Conservation (phyloP, 2,329 filamentous ascomycete genomes). For the Colletotrichum spaethianum region DNA sequence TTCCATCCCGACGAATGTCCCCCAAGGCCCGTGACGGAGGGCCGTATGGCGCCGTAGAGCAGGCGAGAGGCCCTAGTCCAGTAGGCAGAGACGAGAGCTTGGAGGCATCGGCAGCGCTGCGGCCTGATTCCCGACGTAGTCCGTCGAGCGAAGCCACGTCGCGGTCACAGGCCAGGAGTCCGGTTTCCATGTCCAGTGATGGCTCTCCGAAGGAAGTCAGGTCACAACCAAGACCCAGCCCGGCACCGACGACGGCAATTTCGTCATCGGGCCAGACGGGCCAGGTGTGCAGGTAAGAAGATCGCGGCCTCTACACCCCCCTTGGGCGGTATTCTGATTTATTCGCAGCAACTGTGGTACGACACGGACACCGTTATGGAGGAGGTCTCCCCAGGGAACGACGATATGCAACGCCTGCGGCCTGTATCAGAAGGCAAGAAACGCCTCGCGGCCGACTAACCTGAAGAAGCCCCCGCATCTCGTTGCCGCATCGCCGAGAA, state of each 20-base stretch:
- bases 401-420: conserved; percentile 99
- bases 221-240: conserved; percentile 34
- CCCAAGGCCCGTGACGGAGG: conserved; percentile 36
- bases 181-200: conserved; percentile 35
- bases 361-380: conserved; percentile 93
- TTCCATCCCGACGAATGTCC: conserved; percentile 42
- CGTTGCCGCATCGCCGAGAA: conserved; percentile 60
- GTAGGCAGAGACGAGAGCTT: conserved; percentile 9
- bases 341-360: conserved; percentile 88
- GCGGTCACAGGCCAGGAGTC: conserved; percentile 39
- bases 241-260: conserved; percentile 29
- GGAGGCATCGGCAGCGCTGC: conserved; percentile 11
- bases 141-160: conserved; percentile 40
- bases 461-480: conserved; percentile 81
- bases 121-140: conserved; percentile 33
- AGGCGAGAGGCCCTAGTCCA: conserved; percentile 25
- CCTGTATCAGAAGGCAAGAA: conserved; percentile 93
- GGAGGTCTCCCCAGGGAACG: conserved; percentile 90
- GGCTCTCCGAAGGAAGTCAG: conserved; percentile 30
- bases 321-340: conserved; percentile 44
- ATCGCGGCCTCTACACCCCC: background rate
- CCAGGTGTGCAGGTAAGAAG: conserved; percentile 78
- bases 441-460: conserved; percentile 90
- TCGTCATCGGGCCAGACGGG: conserved; percentile 61
- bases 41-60: conserved; percentile 22